Base-by-base conservation (phyloP, 345 rosid genomes). In the Draba incana region DNA sequence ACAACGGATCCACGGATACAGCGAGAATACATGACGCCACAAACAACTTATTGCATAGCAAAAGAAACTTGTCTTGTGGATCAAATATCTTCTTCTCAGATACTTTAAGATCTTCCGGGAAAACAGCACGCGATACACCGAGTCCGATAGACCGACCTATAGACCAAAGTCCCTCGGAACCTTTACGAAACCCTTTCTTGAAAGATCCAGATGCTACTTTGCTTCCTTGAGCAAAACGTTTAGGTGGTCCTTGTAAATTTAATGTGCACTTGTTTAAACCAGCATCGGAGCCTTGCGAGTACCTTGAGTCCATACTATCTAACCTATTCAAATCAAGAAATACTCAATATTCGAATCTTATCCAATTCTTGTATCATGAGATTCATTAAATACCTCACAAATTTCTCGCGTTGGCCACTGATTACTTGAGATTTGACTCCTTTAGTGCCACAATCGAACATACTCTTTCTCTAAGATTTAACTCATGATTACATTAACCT, bases 131-230 rank as follows among this genome's bases (percentile, higher is more conserved):
- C 6, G 99, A 82, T 45, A 94, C 99, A 20, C 99, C 99, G 55
- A 94, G 87, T 43, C 96, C 77, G 43, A 94, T 87, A 1, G 99
- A 87, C 20, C 98, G 77, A 49, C 99, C 98, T 71, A 94, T 89
- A 49, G 99, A 91, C 76, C 82, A 89, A n/a, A 94, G 95, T 23
- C 99, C 99, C 66, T 86, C 98, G 3, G 97, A 91, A 53, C 99
- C 97, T 78, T 85, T 94, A 75, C 70, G 83, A 73, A 94, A 82
- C 12, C 96, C 96, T 68, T 58, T 82, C 81, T 87, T 91, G 20
- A 94, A 94, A 69, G 96, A 88, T 78, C 83, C 86, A 16, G 97
- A 84, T 14, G 86, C 68, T 79, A 85, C 56, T 77, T 80, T 79
- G 71, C 78, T 77, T 56, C 84, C 79, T 62, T 75, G 88, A 70